A percentile compares a stretch with the other conserved stretches of the same genome.
These are phyloP conservation scores for Microbotryum intermedium DNA, from an alignment of 1,284 basidiomycete species.

Conservation along the genomic window DNA sequence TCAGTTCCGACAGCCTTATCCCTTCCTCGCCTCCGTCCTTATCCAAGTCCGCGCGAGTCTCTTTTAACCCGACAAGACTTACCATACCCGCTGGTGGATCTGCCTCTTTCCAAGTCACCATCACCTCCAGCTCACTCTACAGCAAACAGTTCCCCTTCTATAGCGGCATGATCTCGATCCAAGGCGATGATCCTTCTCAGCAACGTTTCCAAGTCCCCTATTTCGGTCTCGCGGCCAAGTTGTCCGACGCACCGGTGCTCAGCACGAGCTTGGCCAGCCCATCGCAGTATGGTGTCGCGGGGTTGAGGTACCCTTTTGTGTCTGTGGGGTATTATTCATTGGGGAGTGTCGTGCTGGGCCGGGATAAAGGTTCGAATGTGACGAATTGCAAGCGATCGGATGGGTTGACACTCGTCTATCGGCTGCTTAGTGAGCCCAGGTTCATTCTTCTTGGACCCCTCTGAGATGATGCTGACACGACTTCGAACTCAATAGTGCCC, in stretches of 20 bases:
- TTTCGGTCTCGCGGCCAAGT: conserved; percentile 19
- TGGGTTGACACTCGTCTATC: not conserved
- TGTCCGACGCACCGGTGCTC: conserved; percentile 24
- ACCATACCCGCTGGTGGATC: conserved; percentile 6
- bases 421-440: too few species aligned
- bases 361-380: too few species aligned
- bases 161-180: conserved; percentile 23
- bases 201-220: conserved; percentile 16
- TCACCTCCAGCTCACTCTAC: conserved; percentile 2
- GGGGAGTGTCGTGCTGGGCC: too few species aligned
- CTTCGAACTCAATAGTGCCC: too few species aligned
- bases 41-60: not conserved
- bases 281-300: too few species aligned
- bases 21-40: too few species aligned
- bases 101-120: not conserved
- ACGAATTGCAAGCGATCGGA: not conserved
- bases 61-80: not conserved
- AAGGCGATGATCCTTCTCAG: not conserved
- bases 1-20: too few species aligned
- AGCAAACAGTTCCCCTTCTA: conserved; percentile 23
- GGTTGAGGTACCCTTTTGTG: conserved; percentile 17
- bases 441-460: too few species aligned
- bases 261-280: too few species aligned
- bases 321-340: not conserved
- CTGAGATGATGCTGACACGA: too few species aligned